Percentiles rank a stretch among this genome's conserved stretches.
Evolutionary conservation across 495 filamentous ascomycete species (phyloP).

Genomic region (Xylaria scruposa): DNA sequence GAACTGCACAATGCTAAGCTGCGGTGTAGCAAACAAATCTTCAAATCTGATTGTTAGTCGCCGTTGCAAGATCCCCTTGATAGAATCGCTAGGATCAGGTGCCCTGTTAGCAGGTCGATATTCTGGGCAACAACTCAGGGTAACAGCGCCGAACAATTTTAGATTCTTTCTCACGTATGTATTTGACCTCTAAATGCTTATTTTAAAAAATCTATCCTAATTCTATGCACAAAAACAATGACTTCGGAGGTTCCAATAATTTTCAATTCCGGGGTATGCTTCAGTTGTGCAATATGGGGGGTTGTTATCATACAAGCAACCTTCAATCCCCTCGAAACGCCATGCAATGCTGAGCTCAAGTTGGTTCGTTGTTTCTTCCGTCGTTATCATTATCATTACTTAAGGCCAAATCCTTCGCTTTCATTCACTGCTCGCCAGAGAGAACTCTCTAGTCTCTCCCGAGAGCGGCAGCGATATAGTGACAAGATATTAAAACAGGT

Average conservation of each 20-base stretch:
- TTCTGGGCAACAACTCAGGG: neutral
- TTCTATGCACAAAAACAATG: conserved; percentile 1
- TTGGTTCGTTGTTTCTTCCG: conserved; percentile 12
- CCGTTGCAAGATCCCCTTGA: neutral
- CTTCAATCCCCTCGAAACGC: conserved; percentile 18
- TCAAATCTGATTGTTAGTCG: no score
- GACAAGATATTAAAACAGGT: conserved; percentile 91
- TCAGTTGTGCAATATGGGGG: neutral
- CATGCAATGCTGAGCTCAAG: conserved; percentile 24
- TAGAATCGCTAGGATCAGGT: neutral
- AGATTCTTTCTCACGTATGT: neutral
- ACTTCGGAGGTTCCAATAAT: conserved; percentile 1
- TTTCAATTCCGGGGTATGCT: conserved; percentile 1
- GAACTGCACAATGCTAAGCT: no score
- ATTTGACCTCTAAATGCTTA: neutral
- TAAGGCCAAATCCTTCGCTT: conserved; percentile 94
- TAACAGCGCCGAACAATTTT: neutral
- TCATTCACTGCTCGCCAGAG: conserved; percentile 88
- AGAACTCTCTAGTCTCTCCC: conserved; percentile 69
- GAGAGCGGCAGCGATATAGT: conserved; percentile 72
- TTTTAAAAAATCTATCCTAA: neutral
- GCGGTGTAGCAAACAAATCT: no score
- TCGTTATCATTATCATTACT: conserved; percentile 44
- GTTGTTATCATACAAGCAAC: neutral
- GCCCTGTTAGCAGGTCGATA: neutral